Base-by-base conservation (phyloP, 2,329 filamentous ascomycete genomes). In the Paecilomyces sp. region DNA sequence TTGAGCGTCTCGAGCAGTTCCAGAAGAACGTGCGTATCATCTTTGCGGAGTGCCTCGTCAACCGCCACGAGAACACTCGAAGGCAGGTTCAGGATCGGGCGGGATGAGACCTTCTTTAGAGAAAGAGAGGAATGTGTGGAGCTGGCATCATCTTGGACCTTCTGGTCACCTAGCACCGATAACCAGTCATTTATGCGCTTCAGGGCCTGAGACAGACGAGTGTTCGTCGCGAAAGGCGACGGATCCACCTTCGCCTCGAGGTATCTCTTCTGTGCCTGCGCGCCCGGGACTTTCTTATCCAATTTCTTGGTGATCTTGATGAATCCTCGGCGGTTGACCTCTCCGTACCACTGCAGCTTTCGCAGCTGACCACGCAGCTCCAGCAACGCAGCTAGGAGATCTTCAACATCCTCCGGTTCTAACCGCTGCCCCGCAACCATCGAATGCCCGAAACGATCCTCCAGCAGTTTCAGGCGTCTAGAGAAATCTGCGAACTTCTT, bases 281-380 rank as follows among this genome's bases (percentile, higher is more conserved):
- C 85, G 54, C 85, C 83, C 1, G 88, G 83, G 2, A 97, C 85
- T 78, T 96, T 97, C 79, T 99, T 99, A 77, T 99, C 94, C 54
- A 97, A 80, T 77, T 99, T 99, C 80, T 99, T 99, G 57, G 94
- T 96, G 74, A 99, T 99, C 79, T 99, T 99, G 74, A 95, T 86
- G 70, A 99, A 99, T 1, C 94, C 94, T 64, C 91, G 84, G 57
- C 92, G 86, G 74, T 99, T 99, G 69, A 97, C 93, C 77, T 97
- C 93, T 56, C 92, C 93, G 72, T 97, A 99, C 92, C 92, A 97
- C 74, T 96, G 90, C 57, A 99, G 80, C 69, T 97, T 97, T 61
- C 94, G 85, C 65, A 97, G 78, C 71, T 95, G 90, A 57, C 88
- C 88, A 60, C 94, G 86, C 61, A 97, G 81, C 75, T 99, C 94